Evolutionary conservation across 768 basidiomycete species (phyloP), one percentile per base, ranked within the genome.

Genomic region (Inosperma sp.): DNA sequence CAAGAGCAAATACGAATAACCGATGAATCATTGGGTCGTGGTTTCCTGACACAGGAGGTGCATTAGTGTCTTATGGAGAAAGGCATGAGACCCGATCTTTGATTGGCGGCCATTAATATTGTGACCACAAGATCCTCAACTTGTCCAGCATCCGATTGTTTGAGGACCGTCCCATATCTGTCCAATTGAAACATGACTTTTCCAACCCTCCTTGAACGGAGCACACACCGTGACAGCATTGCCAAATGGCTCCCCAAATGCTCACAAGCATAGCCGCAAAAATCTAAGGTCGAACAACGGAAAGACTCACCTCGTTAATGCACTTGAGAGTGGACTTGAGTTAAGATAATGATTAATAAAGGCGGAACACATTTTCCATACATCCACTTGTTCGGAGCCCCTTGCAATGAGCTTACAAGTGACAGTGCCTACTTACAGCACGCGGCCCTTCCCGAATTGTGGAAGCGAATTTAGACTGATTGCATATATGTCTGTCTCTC

Each of bases 401-500:
- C 86, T 82, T 8, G 75, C 76, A 34, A 88, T 75, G 52, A 88
- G 88, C 53, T 78, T 74, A 7, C 85, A 72, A 46, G 74, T 76
- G 49, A 70, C 70, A 7, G 75, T 81, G 51, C 88, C 86, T 1
- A 87, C 79, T 40, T 27, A 7, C 39, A 78, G 80, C 23, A 89
- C 71, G 8, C 65, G 72, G 9, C 67, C 72, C 3, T 52, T 36
- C 37, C 57, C 33, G 21, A 25, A 22, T 19, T 25, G 49, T 26
- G 45, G 46, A 26, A 67, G 49, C 16, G 62, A 60, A 29, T 65
- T 58, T 22, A 70, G 50, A 4, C 78, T 78, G n/a, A 75, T 64
- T 3, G 72, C 55, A 57, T 84, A 92, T 0, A 89, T 87, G 60
- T 79, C 71, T 14, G 75, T 79, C 41, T 84, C 82, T 63, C 91